Conservation (phyloP, 495 filamentous ascomycete genomes). For the Talaromyces ruber region DNA sequence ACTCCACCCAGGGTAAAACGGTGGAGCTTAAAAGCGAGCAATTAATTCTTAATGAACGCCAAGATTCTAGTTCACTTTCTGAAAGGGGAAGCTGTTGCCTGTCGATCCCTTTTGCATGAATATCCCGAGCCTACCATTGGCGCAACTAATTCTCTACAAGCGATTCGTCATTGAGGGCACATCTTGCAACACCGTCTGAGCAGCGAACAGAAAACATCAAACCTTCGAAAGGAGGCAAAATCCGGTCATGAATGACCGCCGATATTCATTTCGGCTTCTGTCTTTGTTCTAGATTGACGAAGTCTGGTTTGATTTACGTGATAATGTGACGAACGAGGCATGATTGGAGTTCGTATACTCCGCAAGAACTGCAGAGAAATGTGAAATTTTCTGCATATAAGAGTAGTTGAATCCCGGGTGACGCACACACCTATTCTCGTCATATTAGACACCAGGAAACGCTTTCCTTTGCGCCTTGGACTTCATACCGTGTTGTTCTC, state of each 20-base stretch:
- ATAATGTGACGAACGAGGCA: not conserved
- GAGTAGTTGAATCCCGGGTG: not conserved
- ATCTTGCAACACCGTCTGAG: not conserved
- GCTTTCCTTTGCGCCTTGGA: not conserved
- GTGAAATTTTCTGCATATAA: not conserved
- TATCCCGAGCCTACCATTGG: not conserved
- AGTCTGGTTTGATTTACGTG: not conserved
- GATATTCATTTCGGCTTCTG: not conserved
- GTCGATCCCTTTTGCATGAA: not conserved
- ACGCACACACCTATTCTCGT: not conserved
- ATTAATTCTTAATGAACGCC: not conserved
- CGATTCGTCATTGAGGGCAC: not conserved
- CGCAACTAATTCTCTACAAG: not conserved
- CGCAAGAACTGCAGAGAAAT: not conserved
- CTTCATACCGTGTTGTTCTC: not conserved
- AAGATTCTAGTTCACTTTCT: not conserved
- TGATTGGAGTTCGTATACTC: not conserved
- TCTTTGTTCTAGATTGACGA: not conserved
- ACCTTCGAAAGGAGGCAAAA: not conserved
- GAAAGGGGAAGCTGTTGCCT: not conserved
- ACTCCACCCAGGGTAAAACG: not conserved
- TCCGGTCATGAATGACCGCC: not conserved
- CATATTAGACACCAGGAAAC: not conserved
- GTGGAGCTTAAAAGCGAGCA: not conserved
- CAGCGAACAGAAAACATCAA: not conserved